Base-by-base conservation (phyloP, 805 yeast genomes). In the Schwanniomyces yamadae region DNA sequence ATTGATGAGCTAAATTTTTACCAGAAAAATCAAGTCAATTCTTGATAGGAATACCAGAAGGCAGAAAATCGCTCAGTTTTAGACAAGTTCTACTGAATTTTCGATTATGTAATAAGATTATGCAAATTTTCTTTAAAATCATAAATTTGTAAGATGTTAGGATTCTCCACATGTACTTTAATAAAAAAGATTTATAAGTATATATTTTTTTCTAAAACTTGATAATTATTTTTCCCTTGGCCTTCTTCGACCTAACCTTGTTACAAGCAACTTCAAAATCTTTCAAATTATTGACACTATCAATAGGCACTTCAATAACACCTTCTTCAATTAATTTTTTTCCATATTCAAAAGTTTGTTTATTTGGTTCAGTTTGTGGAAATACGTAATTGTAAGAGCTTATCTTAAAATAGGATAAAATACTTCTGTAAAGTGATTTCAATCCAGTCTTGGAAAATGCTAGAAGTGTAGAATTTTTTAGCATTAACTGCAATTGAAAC, bases 201-300 rank as follows among this genome's bases (percentile, higher is more conserved):
- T n/a, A n/a, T n/a, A n/a, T n/a, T n/a, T n/a, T n/a, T n/a, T n/a
- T n/a, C n/a, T n/a, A n/a, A n/a, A n/a, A n/a, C n/a, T n/a, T n/a
- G 20, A 78, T 37, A n/a, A 87, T 73, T 32, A 83, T 63, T 55
- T 86, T 87, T 23, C 95, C 96, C 37, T 71, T 75, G 6, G 82
- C 79, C 31, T 54, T 62, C 38, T 76, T 72, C 21, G 67, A 54
- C 6, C 54, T 54, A 19, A 82, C 52, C 42, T 62, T 63, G 6
- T 73, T 72, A 29, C 74, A 54, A 1, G 88, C 93, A 6, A 63
- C 52, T 31, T 69, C 43, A 42, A 54, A 75, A 12, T 82, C 73
- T 2, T 63, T 70, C 43, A 81, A 69, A 11, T 66, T 52, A 41
- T 62, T 70, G 22, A 70, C 71, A 4, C 80, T 67, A 50, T 84